These are phyloP conservation scores for Ogataea parapolymorpha DNA, from an alignment of 805 yeast genomes.

Conservation along the genomic window DNA sequence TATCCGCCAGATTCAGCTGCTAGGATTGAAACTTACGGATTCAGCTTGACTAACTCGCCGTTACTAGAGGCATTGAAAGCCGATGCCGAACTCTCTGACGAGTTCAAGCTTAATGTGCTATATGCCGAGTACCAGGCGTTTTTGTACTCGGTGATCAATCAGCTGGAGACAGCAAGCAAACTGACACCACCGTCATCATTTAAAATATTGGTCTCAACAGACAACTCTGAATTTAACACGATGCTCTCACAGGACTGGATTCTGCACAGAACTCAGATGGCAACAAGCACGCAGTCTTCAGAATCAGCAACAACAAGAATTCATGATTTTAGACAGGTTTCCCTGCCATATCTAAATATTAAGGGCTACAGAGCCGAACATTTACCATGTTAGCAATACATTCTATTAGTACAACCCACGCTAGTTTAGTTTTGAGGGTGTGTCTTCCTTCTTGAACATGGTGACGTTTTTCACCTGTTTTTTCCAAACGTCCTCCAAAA, in stretches of 20 bases:
- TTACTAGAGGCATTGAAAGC: conserved; percentile 20
- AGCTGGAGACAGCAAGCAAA: conserved; percentile 17
- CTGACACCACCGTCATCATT: conserved; percentile 17
- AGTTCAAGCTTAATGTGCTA: conserved; percentile 13
- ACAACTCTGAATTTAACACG: conserved; percentile 13
- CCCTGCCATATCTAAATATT: conserved; percentile 25
- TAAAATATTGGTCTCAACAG: conserved; percentile 24
- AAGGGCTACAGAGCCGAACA: conserved; percentile 24
- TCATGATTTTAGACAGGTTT: conserved; percentile 22
- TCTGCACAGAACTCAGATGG: conserved; percentile 14
- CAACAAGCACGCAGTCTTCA: conserved; percentile 8
- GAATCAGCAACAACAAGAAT: conserved; percentile 15
- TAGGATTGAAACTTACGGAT: conserved; percentile 23
- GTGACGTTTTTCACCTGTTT: conserved; percentile 13
- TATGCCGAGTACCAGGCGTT: conserved; percentile 28
- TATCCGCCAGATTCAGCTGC: conserved; percentile 3
- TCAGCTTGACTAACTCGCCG: conserved; percentile 30
- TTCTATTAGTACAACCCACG: conserved; percentile 8
- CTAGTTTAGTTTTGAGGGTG: conserved; percentile 21
- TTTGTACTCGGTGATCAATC: conserved; percentile 25
- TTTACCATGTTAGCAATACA: conserved; percentile 6
- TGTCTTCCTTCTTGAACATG: conserved; percentile 17
- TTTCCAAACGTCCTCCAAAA: conserved; percentile 26
- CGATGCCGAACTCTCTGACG: conserved; percentile 10
- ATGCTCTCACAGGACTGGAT: conserved; percentile 26